Evolutionary conservation across 805 yeast species (phyloP).

Genomic region (Metschnikowia peoriensis): DNA sequence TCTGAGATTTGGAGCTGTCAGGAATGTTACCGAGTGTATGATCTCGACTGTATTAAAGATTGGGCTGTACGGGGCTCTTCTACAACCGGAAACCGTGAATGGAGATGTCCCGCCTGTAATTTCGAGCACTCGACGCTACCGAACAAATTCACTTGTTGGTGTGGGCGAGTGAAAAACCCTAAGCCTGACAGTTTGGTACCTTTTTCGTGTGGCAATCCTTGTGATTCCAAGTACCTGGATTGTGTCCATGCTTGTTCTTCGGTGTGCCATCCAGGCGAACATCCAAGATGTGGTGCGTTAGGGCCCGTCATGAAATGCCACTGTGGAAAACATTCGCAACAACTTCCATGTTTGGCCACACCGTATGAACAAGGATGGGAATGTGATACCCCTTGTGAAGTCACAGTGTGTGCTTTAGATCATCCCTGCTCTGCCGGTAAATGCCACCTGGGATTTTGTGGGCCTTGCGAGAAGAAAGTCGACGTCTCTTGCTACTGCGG

Average conservation of each 20-base stretch:
- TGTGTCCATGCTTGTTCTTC: slow-evolving; percentile 77
- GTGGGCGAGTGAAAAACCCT: slow-evolving; percentile 76
- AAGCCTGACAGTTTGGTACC: slow-evolving; percentile 57
- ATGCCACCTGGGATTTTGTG: slow-evolving; percentile 87
- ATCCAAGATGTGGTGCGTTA: slow-evolving; percentile 74
- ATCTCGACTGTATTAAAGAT: slow-evolving; percentile 75
- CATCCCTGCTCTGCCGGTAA: slow-evolving; percentile 55
- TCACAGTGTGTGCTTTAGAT: slow-evolving; percentile 58
- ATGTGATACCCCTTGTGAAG: slow-evolving; percentile 62
- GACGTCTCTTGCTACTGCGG: slow-evolving; percentile 76
- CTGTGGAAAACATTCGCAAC: slow-evolving; percentile 69
- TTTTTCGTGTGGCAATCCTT: slow-evolving; percentile 86
- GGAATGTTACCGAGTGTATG: slow-evolving; percentile 79
- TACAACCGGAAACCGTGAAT: slow-evolving; percentile 54
- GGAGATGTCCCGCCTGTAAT: slow-evolving; percentile 90
- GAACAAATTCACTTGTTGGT: slow-evolving; percentile 75
- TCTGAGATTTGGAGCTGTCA: slow-evolving; percentile 78
- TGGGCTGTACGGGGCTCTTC: slow-evolving; percentile 84
- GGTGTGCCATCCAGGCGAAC: slow-evolving; percentile 88
- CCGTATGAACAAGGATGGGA: slow-evolving; percentile 67
- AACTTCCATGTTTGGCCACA: slow-evolving; percentile 70
- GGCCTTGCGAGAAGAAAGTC: slow-evolving; percentile 56
- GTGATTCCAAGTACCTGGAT: slow-evolving; percentile 51
- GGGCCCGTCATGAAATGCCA: slow-evolving; percentile 69
- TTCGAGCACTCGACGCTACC: slow-evolving; percentile 50